These are phyloP conservation scores for Syncephalastrum sp. DNA, from an alignment of 371 early-diverging fungal species.

Conservation along the genomic window DNA sequence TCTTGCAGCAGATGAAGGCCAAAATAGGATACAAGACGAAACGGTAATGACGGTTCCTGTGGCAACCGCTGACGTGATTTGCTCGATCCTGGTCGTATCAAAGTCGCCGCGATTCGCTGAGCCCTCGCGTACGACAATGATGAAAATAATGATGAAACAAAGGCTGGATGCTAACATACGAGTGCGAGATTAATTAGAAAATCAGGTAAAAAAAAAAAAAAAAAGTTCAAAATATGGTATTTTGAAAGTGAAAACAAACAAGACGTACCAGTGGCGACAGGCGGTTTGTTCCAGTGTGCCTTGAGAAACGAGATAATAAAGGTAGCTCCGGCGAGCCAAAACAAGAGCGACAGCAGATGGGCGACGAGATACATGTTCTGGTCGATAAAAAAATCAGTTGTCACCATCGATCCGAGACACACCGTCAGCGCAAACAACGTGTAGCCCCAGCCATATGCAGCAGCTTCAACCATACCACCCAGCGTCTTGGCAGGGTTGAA, in stretches of 20 bases:
- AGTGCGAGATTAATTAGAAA: background rate
- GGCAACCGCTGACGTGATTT: constrained; percentile 55
- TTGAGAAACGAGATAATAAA: constrained; percentile 61
- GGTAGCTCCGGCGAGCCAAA: constrained; percentile 61
- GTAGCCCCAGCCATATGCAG: constrained; percentile 57
- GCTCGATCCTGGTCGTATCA: constrained; percentile 51
- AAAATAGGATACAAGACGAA: constrained; percentile 53
- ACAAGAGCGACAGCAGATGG: constrained; percentile 46
- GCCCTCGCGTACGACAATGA: constrained; percentile 52
- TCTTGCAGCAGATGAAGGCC: constrained; percentile 63
- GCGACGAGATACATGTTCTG: constrained; percentile 37
- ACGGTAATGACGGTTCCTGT: constrained; percentile 59
- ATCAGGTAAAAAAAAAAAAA: constrained; percentile 1
- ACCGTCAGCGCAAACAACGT: constrained; percentile 49
- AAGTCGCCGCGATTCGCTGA: constrained; percentile 53
- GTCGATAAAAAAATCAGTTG: constrained; percentile 60
- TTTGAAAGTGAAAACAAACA: background rate
- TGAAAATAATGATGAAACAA: constrained; percentile 58
- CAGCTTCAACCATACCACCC: constrained; percentile 71
- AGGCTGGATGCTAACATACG: constrained; percentile 53
- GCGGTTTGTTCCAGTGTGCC: constrained; percentile 63
- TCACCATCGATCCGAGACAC: constrained; percentile 54
- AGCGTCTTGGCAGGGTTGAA: constrained; percentile 68
- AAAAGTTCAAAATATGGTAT: background rate
- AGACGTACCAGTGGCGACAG: constrained; percentile 53